Evolutionary conservation across 768 basidiomycete species (phyloP).

Genomic region (Gelatoporia subvermispora): DNA sequence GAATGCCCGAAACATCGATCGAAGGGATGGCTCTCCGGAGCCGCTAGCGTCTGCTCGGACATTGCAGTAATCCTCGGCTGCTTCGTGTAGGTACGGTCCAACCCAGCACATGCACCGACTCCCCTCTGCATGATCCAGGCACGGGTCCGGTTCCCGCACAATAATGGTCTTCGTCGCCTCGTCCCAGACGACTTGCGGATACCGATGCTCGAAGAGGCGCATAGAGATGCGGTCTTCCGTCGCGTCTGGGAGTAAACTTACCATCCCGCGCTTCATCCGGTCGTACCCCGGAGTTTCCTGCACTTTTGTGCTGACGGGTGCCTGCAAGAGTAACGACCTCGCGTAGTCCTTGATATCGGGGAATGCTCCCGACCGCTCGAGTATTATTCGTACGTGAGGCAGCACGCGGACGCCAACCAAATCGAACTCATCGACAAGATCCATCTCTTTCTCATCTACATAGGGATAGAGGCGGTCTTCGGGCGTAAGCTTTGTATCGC

Average conservation of each 20-base stretch:
- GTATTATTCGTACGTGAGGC: neutral
- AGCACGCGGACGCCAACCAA: neutral
- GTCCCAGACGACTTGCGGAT: slow-evolving; percentile 2
- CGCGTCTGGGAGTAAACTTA: neutral
- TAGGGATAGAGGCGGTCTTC: slow-evolving; percentile 1
- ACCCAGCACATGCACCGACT: slow-evolving; percentile 7
- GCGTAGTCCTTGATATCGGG: neutral
- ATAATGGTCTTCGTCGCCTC: slow-evolving; percentile 1
- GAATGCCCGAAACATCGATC: no score
- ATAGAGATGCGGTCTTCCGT: slow-evolving; percentile 2
- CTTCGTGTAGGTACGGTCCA: neutral
- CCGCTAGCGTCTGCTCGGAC: no score
- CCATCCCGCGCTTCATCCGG: neutral
- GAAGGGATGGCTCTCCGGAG: no score
- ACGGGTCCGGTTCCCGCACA: neutral
- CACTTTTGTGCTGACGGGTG: neutral
- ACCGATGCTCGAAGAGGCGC: neutral
- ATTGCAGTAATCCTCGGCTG: neutral
- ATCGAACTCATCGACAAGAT: neutral
- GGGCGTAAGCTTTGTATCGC: neutral
- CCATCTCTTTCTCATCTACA: neutral
- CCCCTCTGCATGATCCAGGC: neutral
- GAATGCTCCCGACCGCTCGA: slow-evolving; percentile 1
- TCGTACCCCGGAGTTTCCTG: neutral
- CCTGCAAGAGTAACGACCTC: neutral